Conservation (phyloP, 1,284 basidiomycete genomes). For the Cryptococcus sp. region DNA sequence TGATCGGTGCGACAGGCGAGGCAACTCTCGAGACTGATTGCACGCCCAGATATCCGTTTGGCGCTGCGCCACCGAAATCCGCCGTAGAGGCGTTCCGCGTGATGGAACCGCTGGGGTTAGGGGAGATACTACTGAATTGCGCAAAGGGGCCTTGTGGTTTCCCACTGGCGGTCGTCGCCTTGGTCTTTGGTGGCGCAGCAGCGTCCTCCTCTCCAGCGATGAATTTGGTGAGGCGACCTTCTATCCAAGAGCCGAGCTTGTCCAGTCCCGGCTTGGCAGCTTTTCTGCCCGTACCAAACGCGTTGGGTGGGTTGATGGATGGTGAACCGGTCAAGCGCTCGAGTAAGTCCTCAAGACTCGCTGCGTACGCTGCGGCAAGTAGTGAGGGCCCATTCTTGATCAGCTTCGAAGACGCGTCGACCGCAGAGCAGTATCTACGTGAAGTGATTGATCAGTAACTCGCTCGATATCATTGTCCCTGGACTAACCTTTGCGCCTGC, state of each 20-base stretch:
- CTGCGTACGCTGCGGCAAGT: constrained; percentile 66
- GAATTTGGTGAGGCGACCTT: constrained; percentile 92
- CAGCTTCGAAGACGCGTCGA: constrained; percentile 61
- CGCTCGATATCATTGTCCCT: not conserved
- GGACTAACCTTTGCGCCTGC: constrained; percentile 67
- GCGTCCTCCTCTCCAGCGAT: constrained; percentile 80
- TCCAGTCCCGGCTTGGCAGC: constrained; percentile 86
- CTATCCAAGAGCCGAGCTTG: constrained; percentile 88
- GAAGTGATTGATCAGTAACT: not conserved
- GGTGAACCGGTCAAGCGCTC: constrained; percentile 77
- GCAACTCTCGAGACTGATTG: constrained; percentile 17
- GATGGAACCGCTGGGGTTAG: constrained; percentile 66
- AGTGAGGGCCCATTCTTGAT: constrained; percentile 40
- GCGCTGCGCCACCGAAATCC: constrained; percentile 18
- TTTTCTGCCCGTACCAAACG: constrained; percentile 58
- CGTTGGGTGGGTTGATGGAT: constrained; percentile 73
- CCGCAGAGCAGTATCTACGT: constrained; percentile 87
- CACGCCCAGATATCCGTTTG: constrained; percentile 21
- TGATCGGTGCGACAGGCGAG: constrained; percentile 13
- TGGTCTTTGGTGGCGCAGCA: constrained; percentile 25
- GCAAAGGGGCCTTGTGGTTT: constrained; percentile 78
- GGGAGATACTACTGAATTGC: constrained; percentile 91
- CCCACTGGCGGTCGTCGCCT: constrained; percentile 16
- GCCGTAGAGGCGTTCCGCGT: constrained; percentile 37
- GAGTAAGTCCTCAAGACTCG: constrained; percentile 76